Conservation (phyloP, 148 eudicot genomes). For the Polygonum maritimum region DNA sequence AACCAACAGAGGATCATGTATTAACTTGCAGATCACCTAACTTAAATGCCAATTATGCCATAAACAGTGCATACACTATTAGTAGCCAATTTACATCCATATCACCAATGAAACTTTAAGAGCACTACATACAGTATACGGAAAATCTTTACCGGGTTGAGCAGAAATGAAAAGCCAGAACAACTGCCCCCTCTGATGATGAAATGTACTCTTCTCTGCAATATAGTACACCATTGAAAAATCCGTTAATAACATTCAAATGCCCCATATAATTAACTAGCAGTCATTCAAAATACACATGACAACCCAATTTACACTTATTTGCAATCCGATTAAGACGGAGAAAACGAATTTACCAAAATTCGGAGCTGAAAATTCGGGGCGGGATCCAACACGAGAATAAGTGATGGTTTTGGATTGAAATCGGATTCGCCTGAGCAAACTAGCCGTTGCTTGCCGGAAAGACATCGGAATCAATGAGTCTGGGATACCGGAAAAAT, state of each 20-base stretch:
- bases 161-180: conserved; percentile 7
- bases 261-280: background rate
- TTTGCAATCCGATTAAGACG: background rate
- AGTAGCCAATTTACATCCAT: background rate
- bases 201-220: conserved; percentile 7
- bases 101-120: background rate
- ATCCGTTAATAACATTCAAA: background rate
- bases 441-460: conserved; percentile 7
- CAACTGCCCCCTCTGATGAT: conserved; percentile 3
- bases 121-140: background rate
- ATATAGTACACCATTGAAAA: background rate
- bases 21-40: background rate
- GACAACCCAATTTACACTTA: background rate
- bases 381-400: background rate
- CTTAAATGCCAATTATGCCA: background rate
- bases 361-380: background rate
- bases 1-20: background rate
- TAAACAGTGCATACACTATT: background rate
- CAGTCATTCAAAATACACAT: background rate
- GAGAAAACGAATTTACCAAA: background rate
- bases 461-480: background rate
- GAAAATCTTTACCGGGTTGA: background rate
- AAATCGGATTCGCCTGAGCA: conserved; percentile 7
- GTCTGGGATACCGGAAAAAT: background rate
- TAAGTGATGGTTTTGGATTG: background rate